These are phyloP conservation scores for Cyclostephanos invisitatus DNA, from an alignment of 108 stramenopile genomes.

Conservation along the genomic window DNA sequence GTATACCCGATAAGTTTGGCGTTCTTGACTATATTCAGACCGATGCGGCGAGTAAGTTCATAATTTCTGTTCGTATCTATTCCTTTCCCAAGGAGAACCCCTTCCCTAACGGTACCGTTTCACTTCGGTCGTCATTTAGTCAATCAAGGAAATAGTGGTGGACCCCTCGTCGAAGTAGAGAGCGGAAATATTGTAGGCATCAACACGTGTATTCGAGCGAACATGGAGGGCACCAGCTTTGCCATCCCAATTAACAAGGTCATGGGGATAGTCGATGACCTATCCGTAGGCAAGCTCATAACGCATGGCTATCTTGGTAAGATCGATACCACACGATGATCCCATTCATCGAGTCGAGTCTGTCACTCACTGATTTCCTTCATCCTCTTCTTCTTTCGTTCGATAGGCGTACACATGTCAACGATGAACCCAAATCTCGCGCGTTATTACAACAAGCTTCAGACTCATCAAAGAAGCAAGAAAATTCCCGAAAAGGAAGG, in stretches of 20 bases:
- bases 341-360: background rate
- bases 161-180: slow-evolving; percentile 87
- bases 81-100: no score
- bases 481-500: slow-evolving; percentile 76
- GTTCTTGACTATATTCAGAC: slow-evolving; percentile 88
- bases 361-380: background rate
- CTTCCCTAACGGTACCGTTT: no score
- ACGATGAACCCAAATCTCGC: slow-evolving; percentile 74
- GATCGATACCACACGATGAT: slow-evolving; percentile 36
- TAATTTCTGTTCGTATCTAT: no score
- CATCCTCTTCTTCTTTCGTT: background rate
- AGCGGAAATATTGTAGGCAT: slow-evolving; percentile 86
- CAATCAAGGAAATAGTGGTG: slow-evolving; percentile 82
- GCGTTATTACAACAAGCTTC: slow-evolving; percentile 52
- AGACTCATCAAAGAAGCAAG: slow-evolving; percentile 13
- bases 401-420: slow-evolving; percentile 39
- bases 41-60: slow-evolving; percentile 51
- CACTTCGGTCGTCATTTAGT: slow-evolving; percentile 1
- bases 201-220: slow-evolving; percentile 88
- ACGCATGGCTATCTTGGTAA: slow-evolving; percentile 86
- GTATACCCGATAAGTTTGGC: slow-evolving; percentile 81
- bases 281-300: slow-evolving; percentile 68
- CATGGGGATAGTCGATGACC: slow-evolving; percentile 67
- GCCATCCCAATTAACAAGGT: slow-evolving; percentile 89
- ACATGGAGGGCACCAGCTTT: slow-evolving; percentile 91